phyloP scores from a whole-genome alignment of 176 grass and related monocot species.

The Avena sativa region DNA sequence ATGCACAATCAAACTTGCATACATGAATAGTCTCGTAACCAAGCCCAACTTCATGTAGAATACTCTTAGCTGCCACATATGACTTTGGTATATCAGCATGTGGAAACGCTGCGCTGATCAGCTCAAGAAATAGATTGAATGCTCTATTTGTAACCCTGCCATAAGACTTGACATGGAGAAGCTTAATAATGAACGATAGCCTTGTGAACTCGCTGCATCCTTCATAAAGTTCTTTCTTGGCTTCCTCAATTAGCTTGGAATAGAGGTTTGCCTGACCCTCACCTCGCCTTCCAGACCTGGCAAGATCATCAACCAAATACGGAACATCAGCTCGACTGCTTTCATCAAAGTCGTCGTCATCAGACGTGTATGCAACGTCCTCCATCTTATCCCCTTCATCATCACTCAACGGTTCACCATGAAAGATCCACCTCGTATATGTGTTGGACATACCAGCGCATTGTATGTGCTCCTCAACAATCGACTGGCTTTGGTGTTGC shows the following conservation, averaged over 20 bases:
- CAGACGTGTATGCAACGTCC: background rate
- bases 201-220: background rate
- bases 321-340: background rate
- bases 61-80: background rate
- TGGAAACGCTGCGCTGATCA: background rate
- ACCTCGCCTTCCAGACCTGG: background rate
- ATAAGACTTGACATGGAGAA: background rate
- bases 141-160: background rate
- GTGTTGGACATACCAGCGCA: background rate
- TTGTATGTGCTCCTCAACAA: background rate
- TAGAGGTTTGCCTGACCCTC: background rate
- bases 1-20: slow-evolving; percentile 8
- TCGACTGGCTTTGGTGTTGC: background rate
- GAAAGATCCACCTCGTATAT: background rate
- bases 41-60: background rate
- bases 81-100: slow-evolving; percentile 8
- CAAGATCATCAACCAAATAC: background rate
- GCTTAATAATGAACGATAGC: background rate
- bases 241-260: slow-evolving; percentile 4
- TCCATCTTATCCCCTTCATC: background rate
- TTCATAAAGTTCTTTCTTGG: slow-evolving; percentile 10
- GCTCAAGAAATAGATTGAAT: background rate
- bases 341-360: background rate
- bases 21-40: slow-evolving; percentile 7
- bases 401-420: background rate